Evolutionary conservation across 768 basidiomycete species (phyloP).

Genomic region (Russula brevipes): DNA sequence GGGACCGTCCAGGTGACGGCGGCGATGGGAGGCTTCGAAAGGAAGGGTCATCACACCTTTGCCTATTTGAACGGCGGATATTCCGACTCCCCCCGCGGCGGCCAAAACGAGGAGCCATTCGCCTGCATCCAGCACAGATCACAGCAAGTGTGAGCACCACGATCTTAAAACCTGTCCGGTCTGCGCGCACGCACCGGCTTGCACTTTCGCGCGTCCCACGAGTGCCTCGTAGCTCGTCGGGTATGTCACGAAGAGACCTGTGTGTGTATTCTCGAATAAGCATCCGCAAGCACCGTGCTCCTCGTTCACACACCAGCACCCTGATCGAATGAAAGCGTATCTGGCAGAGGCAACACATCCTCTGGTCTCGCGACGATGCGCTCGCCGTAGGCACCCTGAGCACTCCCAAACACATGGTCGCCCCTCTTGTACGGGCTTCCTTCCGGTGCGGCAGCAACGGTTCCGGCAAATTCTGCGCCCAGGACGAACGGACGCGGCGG

Average conservation of each 20-base stretch:
- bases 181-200: slow-evolving; percentile 50
- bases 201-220: slow-evolving; percentile 74
- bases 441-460: slow-evolving; percentile 74
- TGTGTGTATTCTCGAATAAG: neutral
- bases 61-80: slow-evolving; percentile 87
- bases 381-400: slow-evolving; percentile 78
- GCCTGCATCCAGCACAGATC: slow-evolving; percentile 38
- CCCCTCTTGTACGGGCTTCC: slow-evolving; percentile 77
- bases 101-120: slow-evolving; percentile 94
- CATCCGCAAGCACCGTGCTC: neutral
- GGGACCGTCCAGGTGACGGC: neutral
- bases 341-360: slow-evolving; percentile 60
- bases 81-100: slow-evolving; percentile 93
- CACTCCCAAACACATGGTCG: slow-evolving; percentile 82
- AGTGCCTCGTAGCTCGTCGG: slow-evolving; percentile 92
- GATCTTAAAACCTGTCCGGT: neutral
- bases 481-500: slow-evolving; percentile 82
- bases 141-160: neutral
- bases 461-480: slow-evolving; percentile 83
- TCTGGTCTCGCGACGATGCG: slow-evolving; percentile 53
- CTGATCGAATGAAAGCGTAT: slow-evolving; percentile 73
- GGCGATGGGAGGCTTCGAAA: too few relatives aligned
- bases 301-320: slow-evolving; percentile 57
- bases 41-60: slow-evolving; percentile 53
- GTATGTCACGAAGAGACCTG: slow-evolving; percentile 82